Percentiles rank a stretch among this genome's conserved stretches.
Evolutionary conservation across 192 early-diverging fungal species (phyloP).

Genomic region (Coemansia sp.): DNA sequence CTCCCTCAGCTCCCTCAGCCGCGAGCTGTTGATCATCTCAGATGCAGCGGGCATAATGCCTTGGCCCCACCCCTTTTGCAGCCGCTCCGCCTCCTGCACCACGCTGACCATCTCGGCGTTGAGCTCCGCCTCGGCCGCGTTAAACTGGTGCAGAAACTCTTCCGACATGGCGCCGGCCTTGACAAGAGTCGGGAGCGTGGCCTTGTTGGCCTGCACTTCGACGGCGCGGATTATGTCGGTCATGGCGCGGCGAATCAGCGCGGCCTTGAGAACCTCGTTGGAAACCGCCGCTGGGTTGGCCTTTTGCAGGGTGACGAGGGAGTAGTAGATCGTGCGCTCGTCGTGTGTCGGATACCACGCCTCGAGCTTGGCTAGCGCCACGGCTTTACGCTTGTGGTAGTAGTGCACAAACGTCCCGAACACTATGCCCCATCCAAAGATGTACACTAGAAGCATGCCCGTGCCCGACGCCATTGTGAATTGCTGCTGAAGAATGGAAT

Average conservation of each 20-base stretch:
- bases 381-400: constrained; percentile 55
- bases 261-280: constrained; percentile 61
- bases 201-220: constrained; percentile 78
- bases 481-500: neutral
- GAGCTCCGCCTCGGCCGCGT: constrained; percentile 73
- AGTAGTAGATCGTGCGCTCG: constrained; percentile 64
- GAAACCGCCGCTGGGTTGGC: constrained; percentile 48
- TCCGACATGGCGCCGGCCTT: constrained; percentile 79
- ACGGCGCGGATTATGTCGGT: constrained; percentile 70
- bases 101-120: constrained; percentile 77
- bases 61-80: constrained; percentile 75
- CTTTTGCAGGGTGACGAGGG: constrained; percentile 57
- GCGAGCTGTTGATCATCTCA: constrained; percentile 69
- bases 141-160: constrained; percentile 73
- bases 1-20: constrained; percentile 50
- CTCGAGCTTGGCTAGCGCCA: constrained; percentile 52
- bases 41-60: constrained; percentile 80
- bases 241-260: constrained; percentile 78
- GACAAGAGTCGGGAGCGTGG: constrained; percentile 67
- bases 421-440: constrained; percentile 53
- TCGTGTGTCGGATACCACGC: constrained; percentile 68
- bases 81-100: constrained; percentile 77
- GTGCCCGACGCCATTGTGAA: constrained; percentile 46
- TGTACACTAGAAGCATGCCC: constrained; percentile 52
- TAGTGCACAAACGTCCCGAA: constrained; percentile 56